Evolutionary conservation across 306 rosid genomes (phyloP).

Genomic region (Phaseolus lunatus): DNA sequence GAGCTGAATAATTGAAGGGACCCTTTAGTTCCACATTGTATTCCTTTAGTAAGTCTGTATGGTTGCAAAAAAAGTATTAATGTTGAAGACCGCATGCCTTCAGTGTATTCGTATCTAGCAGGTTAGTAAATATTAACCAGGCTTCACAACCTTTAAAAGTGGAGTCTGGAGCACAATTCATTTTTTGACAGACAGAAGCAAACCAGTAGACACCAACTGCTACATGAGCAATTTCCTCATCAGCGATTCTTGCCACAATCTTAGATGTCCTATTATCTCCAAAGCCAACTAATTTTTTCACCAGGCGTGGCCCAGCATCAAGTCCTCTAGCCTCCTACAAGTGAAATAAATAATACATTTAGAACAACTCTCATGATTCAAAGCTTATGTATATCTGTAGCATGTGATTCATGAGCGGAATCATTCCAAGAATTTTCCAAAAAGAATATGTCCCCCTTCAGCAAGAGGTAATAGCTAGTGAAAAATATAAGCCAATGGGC

Average conservation of each 20-base stretch:
- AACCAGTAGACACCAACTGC: constrained; percentile 95
- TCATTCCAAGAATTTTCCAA: background rate
- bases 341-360: constrained; percentile 27
- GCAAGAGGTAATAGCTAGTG: constrained; percentile 16
- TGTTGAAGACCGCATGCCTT: constrained; percentile 38
- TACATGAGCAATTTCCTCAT: constrained; percentile 97
- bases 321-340: constrained; percentile 97
- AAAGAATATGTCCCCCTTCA: background rate
- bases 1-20: constrained; percentile 89
- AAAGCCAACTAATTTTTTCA: constrained; percentile 83
- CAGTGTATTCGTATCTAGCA: constrained; percentile 20
- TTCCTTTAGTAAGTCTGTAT: constrained; percentile 81
- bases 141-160: constrained; percentile 75
- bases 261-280: constrained; percentile 84
- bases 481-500: constrained; percentile 1
- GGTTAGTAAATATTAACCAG: constrained; percentile 34
- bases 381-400: constrained; percentile 20
- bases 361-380: constrained; percentile 34
- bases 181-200: constrained; percentile 69
- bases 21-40: constrained; percentile 85
- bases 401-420: background rate
- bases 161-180: constrained; percentile 72
- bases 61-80: constrained; percentile 19
- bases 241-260: constrained; percentile 87
- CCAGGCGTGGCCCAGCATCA: constrained; percentile 94